phyloP scores from a whole-genome alignment of 192 early-diverging fungal species.

The Coemansia sp. region DNA sequence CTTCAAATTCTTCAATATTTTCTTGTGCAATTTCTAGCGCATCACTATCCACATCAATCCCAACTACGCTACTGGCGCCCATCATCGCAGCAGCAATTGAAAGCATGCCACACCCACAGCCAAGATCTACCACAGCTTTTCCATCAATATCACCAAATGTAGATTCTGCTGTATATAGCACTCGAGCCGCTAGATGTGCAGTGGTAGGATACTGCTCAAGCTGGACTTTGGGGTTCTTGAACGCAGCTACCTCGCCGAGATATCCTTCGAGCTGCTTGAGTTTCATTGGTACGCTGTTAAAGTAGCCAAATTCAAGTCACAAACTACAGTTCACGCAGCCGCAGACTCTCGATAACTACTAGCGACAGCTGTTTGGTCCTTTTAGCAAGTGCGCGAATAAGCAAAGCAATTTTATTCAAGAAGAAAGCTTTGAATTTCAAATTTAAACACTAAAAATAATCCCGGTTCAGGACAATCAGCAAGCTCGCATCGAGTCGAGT shows the following conservation, averaged over 20 bases:
- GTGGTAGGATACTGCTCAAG: constrained; percentile 81
- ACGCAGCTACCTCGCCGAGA: constrained; percentile 63
- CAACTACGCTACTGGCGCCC: constrained; percentile 57
- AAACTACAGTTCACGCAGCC: too few species aligned
- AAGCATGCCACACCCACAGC: constrained; percentile 76
- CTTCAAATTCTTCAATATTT: constrained; percentile 60
- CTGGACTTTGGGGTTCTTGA: constrained; percentile 69
- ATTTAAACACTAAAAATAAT: too few species aligned
- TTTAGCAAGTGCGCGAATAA: too few species aligned
- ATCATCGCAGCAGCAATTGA: constrained; percentile 63
- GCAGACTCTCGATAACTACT: too few species aligned
- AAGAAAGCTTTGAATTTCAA: not conserved
- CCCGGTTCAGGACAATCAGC: not conserved
- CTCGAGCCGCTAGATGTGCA: constrained; percentile 69
- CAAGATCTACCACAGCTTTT: constrained; percentile 71
- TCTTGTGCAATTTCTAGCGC: constrained; percentile 68
- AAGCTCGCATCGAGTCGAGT: not conserved
- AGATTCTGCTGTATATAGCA: constrained; percentile 73
- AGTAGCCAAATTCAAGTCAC: not conserved
- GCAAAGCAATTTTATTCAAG: not conserved
- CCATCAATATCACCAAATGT: constrained; percentile 72
- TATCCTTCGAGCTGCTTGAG: constrained; percentile 71
- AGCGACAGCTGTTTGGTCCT: too few species aligned
- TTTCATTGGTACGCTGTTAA: constrained; percentile 54
- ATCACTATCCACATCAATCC: constrained; percentile 71